Evolutionary conservation across 2,329 filamentous ascomycete genomes (phyloP), one percentile per base, ranked within the genome.

Genomic region (Fusarium paranaense): DNA sequence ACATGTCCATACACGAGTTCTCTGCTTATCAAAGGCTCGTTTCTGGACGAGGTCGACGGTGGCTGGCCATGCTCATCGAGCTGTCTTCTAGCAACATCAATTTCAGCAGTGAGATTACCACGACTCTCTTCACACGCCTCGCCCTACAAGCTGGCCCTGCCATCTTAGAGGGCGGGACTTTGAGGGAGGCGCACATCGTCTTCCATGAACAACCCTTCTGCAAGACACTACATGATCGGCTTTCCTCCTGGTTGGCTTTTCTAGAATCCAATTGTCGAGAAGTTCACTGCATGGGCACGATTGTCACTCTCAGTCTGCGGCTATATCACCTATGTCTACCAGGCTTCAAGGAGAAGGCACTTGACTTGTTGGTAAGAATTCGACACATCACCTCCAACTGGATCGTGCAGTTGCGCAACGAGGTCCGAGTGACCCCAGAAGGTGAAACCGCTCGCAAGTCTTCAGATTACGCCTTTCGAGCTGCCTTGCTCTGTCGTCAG

Each of bases 191-290:
- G 0, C 90, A 93, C 75, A 71, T 65, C 0, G 73, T 88, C 0
- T 88, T 93, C 40, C 70, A 69, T 1, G 87, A 92, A n/a, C 4
- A 69, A 0, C 9, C 52, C 0, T 92, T 93, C 68, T 89, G 89
- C 42, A 14, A 70, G 0, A 82, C 80, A 7, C 78, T 93, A 0
- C 52, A 86, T 0, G 79, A 86, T 0, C 85, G 90, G 38, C 76
- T 93, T 0, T 72, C 82, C 57, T 64, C 61, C 2, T 80, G 83
- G 2, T 66, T 93, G 0, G 76, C 82, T 0, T 76, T 79, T 0
- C 86, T 93, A 9, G 76, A 79, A 0, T 79, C 82, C 0, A 93
- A 90, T 52, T 92, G 90, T 88, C 85, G 90, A 0, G 91, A 93
- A 69, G 82, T 81, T 0, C 80, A 88, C 61, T 84, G 85, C 16